A percentile compares a stretch with the other conserved stretches of the same genome.
phyloP scores from a whole-genome alignment of 768 basidiomycete genomes.

The Serendipita sp. region DNA sequence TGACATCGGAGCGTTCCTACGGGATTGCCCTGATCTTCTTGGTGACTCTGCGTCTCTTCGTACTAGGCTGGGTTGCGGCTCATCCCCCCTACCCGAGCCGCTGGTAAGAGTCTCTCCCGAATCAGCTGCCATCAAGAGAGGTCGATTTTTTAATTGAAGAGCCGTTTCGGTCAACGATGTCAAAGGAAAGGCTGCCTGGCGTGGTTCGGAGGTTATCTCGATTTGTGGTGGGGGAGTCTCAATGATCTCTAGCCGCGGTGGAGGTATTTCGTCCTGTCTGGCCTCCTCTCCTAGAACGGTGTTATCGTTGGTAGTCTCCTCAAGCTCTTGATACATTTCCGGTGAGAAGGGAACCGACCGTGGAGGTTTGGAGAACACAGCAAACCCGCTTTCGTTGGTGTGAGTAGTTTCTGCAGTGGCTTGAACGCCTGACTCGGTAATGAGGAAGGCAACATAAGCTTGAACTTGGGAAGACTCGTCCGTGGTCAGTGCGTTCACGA shows the following conservation, averaged over 20 bases:
- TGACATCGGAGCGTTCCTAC: background rate
- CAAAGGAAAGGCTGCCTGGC: too few relatives aligned
- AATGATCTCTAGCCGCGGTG: background rate
- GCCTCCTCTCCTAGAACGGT: background rate
- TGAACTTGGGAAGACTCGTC: background rate
- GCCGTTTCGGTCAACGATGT: too few relatives aligned
- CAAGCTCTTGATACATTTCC: background rate
- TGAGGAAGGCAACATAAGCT: background rate
- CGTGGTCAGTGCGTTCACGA: background rate
- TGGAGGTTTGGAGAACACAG: constrained; percentile 30
- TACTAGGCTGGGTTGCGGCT: background rate
- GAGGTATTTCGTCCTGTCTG: background rate
- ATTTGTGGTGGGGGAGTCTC: background rate
- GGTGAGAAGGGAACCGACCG: constrained; percentile 15
- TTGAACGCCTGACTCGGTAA: background rate
- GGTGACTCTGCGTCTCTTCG: background rate
- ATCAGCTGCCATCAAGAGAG: background rate
- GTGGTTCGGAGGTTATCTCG: background rate
- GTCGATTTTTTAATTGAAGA: background rate
- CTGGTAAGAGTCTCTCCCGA: background rate
- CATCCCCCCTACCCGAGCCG: background rate
- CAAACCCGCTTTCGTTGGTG: constrained; percentile 13
- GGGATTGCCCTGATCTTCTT: background rate
- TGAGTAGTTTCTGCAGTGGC: background rate
- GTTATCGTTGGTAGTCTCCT: background rate